A percentile compares a stretch with the other conserved stretches of the same genome.
These are phyloP conservation scores for Gamsiella multidivaricata DNA, from an alignment of 192 early-diverging fungal species.

Conservation along the genomic window DNA sequence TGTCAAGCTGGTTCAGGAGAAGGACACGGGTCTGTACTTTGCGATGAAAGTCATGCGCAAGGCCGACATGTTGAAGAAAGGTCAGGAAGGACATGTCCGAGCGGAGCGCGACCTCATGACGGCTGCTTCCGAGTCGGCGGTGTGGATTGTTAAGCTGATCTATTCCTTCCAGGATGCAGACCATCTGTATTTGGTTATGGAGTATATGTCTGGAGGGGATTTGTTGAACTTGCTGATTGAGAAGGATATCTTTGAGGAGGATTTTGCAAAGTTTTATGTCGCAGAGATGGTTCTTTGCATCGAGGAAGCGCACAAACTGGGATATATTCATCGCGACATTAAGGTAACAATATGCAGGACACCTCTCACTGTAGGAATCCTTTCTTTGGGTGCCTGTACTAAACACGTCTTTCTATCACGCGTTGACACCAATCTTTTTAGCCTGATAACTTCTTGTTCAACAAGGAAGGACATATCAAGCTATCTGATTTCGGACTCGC, in stretches of 20 bases:
- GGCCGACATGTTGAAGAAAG: slow-evolving; percentile 76
- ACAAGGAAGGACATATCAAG: slow-evolving; percentile 72
- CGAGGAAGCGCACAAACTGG: slow-evolving; percentile 83
- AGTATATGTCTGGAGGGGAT: slow-evolving; percentile 96
- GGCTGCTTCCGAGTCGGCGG: slow-evolving; percentile 59
- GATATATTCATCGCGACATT: slow-evolving; percentile 72
- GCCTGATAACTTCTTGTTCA: slow-evolving; percentile 81
- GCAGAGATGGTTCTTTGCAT: slow-evolving; percentile 89
- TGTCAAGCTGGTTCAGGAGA: slow-evolving; percentile 80
- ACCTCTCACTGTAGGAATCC: too few species aligned
- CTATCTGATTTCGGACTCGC: slow-evolving; percentile 79
- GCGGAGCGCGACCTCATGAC: slow-evolving; percentile 82
- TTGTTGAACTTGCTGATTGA: slow-evolving; percentile 93
- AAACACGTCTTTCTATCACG: too few species aligned
- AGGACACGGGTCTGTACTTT: slow-evolving; percentile 77
- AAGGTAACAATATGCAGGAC: slow-evolving; percentile 52
- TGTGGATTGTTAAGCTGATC: slow-evolving; percentile 91
- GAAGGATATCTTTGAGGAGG: slow-evolving; percentile 82
- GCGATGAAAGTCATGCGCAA: slow-evolving; percentile 87
- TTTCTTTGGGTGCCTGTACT: too few species aligned
- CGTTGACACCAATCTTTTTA: too few species aligned
- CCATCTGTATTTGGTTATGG: slow-evolving; percentile 96
- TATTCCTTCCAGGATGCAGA: slow-evolving; percentile 93
- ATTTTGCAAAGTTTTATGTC: slow-evolving; percentile 85
- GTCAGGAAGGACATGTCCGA: slow-evolving; percentile 77